These are phyloP conservation scores for Paradendryphiella salina DNA, from an alignment of 2,329 filamentous ascomycete species.

Conservation along the genomic window DNA sequence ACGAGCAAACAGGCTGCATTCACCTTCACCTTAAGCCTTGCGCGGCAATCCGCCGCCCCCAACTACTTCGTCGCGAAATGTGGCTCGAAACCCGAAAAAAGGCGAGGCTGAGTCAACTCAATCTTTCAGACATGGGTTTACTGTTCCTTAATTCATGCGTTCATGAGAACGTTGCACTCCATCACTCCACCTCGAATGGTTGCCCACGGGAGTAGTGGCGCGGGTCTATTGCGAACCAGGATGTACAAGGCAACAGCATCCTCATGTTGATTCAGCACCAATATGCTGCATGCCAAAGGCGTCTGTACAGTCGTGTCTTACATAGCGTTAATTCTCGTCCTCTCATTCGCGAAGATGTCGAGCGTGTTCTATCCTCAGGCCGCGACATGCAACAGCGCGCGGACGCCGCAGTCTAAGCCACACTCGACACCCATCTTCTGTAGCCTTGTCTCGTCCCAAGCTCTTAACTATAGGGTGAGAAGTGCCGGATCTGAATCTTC, in stretches of 20 bases:
- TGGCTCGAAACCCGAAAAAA: neutral
- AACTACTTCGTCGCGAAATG: constrained; percentile 2
- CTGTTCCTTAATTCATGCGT: constrained; percentile 2
- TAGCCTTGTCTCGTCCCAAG: neutral
- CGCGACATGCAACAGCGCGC: neutral
- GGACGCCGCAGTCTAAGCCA: neutral
- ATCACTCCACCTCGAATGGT: neutral
- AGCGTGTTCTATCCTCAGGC: neutral
- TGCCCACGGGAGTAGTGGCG: neutral
- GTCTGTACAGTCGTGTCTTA: neutral
- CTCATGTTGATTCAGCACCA: neutral
- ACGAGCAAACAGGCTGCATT: constrained; percentile 4
- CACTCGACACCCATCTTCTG: neutral
- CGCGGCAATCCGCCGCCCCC: neutral
- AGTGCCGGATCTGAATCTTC: neutral
- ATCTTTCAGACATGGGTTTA: neutral
- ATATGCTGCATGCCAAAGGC: neutral
- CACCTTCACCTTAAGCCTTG: constrained; percentile 5
- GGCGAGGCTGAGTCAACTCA: neutral
- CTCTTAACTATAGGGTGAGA: neutral
- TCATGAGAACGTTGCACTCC: neutral
- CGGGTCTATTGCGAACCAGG: constrained; percentile 1
- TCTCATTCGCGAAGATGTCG: neutral
- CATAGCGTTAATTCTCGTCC: neutral
- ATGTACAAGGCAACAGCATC: constrained; percentile 6